phyloP scores from a whole-genome alignment of 2,329 filamentous ascomycete genomes.

The Ophiostoma perfectum region DNA sequence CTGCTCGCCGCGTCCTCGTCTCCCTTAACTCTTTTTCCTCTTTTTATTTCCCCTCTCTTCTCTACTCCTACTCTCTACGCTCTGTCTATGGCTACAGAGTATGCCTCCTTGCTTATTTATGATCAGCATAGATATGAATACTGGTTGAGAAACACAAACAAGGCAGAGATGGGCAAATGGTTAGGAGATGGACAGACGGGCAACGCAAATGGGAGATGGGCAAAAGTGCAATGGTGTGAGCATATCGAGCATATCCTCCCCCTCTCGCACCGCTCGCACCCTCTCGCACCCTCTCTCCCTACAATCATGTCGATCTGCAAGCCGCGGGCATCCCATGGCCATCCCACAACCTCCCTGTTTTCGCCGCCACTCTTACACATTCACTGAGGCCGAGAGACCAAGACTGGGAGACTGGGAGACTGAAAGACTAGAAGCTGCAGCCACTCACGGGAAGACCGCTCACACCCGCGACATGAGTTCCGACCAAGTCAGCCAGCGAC shows the following conservation, averaged over 20 bases:
- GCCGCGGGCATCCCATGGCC: background rate
- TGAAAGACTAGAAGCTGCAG: too few relatives aligned
- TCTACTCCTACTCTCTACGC: too few relatives aligned
- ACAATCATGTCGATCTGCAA: background rate
- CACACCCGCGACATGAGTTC: background rate
- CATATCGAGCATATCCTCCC: background rate
- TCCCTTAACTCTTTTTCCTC: background rate
- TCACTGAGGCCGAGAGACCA: too few relatives aligned
- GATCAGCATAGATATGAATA: background rate
- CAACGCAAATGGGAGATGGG: background rate
- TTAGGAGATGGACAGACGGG: background rate
- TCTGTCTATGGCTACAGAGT: too few relatives aligned
- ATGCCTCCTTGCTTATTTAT: too few relatives aligned
- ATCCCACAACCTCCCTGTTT: background rate
- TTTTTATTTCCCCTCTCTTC: background rate
- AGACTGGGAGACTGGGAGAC: too few relatives aligned
- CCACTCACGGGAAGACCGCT: background rate
- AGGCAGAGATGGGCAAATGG: background rate
- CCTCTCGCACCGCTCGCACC: background rate
- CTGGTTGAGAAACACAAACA: background rate
- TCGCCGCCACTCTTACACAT: background rate
- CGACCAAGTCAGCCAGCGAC: background rate
- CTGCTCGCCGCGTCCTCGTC: background rate
- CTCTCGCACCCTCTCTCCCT: background rate
- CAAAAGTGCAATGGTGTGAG: background rate